Evolutionary conservation across 2,329 filamentous ascomycete species (phyloP).

Genomic region (Cladosporium sp.): DNA sequence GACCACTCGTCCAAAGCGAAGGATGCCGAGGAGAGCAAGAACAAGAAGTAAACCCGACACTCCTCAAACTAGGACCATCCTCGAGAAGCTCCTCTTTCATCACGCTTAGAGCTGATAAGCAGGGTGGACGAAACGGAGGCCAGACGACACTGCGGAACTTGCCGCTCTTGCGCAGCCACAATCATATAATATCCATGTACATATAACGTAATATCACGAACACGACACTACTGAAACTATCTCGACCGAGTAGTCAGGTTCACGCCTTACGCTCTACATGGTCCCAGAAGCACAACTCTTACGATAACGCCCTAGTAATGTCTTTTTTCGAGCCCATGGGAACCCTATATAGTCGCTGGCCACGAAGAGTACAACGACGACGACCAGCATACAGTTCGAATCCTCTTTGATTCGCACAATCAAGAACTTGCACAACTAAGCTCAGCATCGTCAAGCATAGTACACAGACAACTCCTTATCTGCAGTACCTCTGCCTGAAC

Average conservation of each 20-base stretch:
- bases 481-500: neutral
- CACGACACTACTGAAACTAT: neutral
- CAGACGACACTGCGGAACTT: neutral
- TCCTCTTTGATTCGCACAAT: neutral
- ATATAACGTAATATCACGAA: neutral
- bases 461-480: neutral
- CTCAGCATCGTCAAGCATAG: neutral
- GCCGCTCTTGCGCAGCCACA: neutral
- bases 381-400: neutral
- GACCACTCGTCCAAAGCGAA: slow-evolving; percentile 13
- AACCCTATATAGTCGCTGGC: neutral
- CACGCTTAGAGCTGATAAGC: neutral
- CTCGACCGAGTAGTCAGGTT: neutral
- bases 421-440: neutral
- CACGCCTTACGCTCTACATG: neutral
- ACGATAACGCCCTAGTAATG: neutral
- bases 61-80: neutral
- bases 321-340: neutral
- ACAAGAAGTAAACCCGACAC: slow-evolving; percentile 12
- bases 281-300: neutral
- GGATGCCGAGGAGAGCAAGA: slow-evolving; percentile 20
- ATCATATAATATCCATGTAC: neutral
- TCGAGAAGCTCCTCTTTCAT: neutral
- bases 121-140: neutral
- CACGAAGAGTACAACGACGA: neutral